A percentile compares a stretch with the other conserved stretches of the same genome.
Conservation (phyloP, 768 basidiomycete species). For the Lentinula sp. region DNA sequence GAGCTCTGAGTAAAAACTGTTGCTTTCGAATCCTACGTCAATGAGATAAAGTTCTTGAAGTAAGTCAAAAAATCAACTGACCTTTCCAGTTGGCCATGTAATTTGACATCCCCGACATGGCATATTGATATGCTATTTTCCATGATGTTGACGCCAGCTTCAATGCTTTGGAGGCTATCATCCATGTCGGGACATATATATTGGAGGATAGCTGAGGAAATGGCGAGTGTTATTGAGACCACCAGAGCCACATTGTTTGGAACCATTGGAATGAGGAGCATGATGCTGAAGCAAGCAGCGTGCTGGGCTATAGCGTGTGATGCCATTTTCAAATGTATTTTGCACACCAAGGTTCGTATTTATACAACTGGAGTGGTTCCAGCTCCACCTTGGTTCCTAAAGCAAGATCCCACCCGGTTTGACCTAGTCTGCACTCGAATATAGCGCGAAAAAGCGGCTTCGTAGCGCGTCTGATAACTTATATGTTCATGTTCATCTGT, state of each 20-base stretch:
- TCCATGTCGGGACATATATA: neutral
- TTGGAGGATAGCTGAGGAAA: neutral
- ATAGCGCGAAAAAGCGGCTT: no score
- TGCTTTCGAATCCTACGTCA: neutral
- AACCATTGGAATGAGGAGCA: neutral
- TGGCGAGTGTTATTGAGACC: neutral
- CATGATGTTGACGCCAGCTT: neutral
- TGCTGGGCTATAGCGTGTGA: neutral
- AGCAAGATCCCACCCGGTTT: no score
- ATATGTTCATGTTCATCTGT: neutral
- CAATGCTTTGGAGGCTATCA: neutral
- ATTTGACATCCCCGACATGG: neutral
- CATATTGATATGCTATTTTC: neutral
- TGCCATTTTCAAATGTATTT: no score
- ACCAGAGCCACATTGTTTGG: neutral
- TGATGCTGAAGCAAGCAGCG: neutral
- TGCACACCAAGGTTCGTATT: no score
- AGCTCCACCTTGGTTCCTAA: no score
- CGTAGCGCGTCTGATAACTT: no score
- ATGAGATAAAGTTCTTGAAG: neutral
- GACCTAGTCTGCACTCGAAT: no score
- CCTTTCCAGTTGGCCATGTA: neutral
- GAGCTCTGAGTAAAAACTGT: neutral
- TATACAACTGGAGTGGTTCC: no score
- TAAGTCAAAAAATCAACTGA: neutral